phyloP scores from a whole-genome alignment of 164 flowering plant species.

The Dillenia turbinata region DNA sequence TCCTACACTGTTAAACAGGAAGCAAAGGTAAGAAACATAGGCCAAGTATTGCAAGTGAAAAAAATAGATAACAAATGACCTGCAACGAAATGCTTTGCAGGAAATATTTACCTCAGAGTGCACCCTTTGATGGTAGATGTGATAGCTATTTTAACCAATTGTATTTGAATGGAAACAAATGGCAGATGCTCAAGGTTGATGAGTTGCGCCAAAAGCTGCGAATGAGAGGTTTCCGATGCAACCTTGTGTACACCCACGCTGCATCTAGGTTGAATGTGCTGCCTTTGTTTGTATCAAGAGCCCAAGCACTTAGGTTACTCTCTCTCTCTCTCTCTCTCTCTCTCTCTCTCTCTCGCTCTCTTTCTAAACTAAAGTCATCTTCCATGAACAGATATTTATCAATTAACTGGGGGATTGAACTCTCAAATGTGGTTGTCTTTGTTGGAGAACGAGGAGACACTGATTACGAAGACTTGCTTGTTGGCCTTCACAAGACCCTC shows the following conservation, averaged over 20 bases:
- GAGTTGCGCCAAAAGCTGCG: constrained; percentile 62
- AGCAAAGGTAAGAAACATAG: constrained; percentile 44
- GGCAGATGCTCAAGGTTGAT: constrained; percentile 48
- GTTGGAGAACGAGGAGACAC: constrained; percentile 78
- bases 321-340: background rate
- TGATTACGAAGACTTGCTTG: constrained; percentile 57
- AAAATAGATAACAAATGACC: background rate
- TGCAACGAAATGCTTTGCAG: no score
- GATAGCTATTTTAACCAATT: background rate
- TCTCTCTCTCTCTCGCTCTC: no score
- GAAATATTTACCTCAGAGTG: background rate
- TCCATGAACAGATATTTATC: constrained; percentile 58
- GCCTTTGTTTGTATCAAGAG: constrained; percentile 75
- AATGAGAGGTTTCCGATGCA: constrained; percentile 84
- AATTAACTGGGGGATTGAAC: constrained; percentile 65
- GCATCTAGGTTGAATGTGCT: constrained; percentile 61
- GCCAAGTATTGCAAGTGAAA: background rate
- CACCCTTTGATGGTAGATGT: background rate
- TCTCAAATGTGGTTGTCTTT: constrained; percentile 54
- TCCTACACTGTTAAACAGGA: constrained; percentile 54
- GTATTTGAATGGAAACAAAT: background rate
- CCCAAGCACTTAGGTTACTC: constrained; percentile 62
- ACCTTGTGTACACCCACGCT: constrained; percentile 54
- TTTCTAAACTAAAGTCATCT: background rate
- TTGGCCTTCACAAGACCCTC: constrained; percentile 67